These are phyloP conservation scores for Curvularia sp. DNA, from an alignment of 2,329 filamentous ascomycete species.

Conservation along the genomic window DNA sequence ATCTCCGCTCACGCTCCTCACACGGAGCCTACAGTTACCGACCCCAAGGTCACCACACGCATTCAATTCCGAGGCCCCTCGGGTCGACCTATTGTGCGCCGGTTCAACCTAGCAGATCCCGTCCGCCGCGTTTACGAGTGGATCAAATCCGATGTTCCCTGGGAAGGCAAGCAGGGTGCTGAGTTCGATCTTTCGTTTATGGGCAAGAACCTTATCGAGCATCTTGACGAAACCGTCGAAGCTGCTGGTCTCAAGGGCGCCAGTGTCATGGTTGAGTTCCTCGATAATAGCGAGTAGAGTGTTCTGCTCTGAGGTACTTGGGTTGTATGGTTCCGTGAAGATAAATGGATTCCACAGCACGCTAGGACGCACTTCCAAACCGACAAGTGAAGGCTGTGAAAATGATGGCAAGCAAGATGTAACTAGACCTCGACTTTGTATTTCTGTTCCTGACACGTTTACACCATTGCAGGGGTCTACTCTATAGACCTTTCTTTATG, in stretches of 20 bases:
- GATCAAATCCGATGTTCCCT: slow-evolving; percentile 83
- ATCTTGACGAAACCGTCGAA: slow-evolving; percentile 75
- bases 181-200: slow-evolving; percentile 89
- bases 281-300: slow-evolving; percentile 31
- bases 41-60: slow-evolving; percentile 76
- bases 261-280: slow-evolving; percentile 92
- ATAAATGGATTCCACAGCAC: background rate
- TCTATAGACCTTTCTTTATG: slow-evolving; percentile 19
- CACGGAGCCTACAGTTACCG: slow-evolving; percentile 71
- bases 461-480: background rate
- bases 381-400: background rate
- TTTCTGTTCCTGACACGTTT: background rate
- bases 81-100: slow-evolving; percentile 80
- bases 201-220: slow-evolving; percentile 83
- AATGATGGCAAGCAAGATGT: background rate
- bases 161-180: slow-evolving; percentile 78
- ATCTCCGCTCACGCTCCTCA: slow-evolving; percentile 80
- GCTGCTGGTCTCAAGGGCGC: slow-evolving; percentile 88
- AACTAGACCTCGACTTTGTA: background rate
- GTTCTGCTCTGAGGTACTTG: background rate
- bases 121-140: slow-evolving; percentile 92
- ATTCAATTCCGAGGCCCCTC: slow-evolving; percentile 83
- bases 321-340: background rate
- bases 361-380: background rate
- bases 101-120: slow-evolving; percentile 78